These are phyloP conservation scores for Russula virescens DNA, from an alignment of 768 basidiomycete species.

Conservation along the genomic window DNA sequence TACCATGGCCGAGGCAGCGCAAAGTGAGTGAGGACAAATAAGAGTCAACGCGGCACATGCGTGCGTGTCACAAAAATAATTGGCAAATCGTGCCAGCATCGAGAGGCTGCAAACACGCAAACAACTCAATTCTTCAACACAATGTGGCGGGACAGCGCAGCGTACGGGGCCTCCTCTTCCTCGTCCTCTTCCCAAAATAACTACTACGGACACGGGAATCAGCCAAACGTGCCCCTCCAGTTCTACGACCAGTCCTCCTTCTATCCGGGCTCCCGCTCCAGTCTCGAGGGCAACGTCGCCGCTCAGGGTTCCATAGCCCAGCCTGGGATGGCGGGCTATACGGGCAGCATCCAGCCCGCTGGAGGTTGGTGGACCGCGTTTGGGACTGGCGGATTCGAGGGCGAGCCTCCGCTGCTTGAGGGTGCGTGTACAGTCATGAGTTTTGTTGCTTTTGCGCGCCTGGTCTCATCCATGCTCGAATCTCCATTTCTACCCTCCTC, in stretches of 20 bases:
- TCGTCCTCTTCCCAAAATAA: slow-evolving; percentile 43
- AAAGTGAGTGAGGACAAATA: neutral
- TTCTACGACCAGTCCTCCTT: slow-evolving; percentile 65
- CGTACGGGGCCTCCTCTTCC: slow-evolving; percentile 55
- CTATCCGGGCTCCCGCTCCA: slow-evolving; percentile 68
- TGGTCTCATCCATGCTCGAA: neutral
- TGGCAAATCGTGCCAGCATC: neutral
- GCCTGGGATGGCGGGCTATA: slow-evolving; percentile 46
- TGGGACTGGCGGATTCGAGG: slow-evolving; percentile 91
- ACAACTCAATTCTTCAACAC: neutral
- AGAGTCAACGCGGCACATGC: neutral
- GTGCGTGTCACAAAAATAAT: neutral
- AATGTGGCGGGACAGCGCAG: slow-evolving; percentile 75
- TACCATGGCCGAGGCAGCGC: slow-evolving; percentile 13
- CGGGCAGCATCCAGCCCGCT: slow-evolving; percentile 65
- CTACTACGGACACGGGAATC: slow-evolving; percentile 46
- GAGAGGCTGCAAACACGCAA: neutral
- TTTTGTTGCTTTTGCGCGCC: neutral
- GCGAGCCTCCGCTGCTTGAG: slow-evolving; percentile 92
- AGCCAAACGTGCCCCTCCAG: slow-evolving; percentile 56
- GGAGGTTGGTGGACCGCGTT: slow-evolving; percentile 95
- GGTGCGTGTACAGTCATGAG: slow-evolving; percentile 43
- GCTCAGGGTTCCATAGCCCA: slow-evolving; percentile 48
- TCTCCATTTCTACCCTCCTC: neutral
- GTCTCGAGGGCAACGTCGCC: slow-evolving; percentile 65